These are phyloP conservation scores for Clonostachys byssicola DNA, from an alignment of 2,329 filamentous ascomycete species.

Conservation along the genomic window DNA sequence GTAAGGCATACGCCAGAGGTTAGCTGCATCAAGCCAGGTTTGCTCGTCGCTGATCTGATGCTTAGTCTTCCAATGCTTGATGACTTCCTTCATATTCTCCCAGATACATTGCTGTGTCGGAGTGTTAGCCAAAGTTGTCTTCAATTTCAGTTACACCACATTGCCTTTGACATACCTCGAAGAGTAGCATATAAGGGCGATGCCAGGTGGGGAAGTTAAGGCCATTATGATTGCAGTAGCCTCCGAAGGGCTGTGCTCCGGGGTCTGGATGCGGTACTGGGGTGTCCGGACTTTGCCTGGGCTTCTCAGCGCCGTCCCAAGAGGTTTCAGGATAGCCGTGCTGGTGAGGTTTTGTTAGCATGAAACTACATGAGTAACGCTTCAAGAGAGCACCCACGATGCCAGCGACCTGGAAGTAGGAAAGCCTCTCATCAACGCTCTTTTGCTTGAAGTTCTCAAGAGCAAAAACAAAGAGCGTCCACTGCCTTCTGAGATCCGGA, in stretches of 20 bases:
- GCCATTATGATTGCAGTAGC: conserved; percentile 58
- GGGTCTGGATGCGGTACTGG: neutral
- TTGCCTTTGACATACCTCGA: conserved; percentile 25
- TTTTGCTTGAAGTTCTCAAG: conserved; percentile 4
- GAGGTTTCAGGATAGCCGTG: too few species aligned
- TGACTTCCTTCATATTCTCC: conserved; percentile 2
- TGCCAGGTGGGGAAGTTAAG: conserved; percentile 64
- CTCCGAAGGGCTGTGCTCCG: conserved; percentile 20
- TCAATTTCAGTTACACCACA: too few species aligned
- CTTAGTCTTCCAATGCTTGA: neutral
- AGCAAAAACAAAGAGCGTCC: conserved; percentile 4
- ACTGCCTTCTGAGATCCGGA: conserved; percentile 1
- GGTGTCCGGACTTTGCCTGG: too few species aligned
- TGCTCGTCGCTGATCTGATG: neutral
- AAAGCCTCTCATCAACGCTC: conserved; percentile 4
- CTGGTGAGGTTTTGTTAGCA: too few species aligned
- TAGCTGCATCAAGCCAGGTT: conserved; percentile 15
- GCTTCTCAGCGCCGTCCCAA: too few species aligned
- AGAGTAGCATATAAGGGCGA: conserved; percentile 58
- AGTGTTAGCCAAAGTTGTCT: too few species aligned
- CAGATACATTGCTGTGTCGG: conserved; percentile 22
- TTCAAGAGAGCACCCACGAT: neutral
- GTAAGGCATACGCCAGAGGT: conserved; percentile 21
- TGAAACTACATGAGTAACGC: too few species aligned
- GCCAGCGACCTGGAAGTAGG: conserved; percentile 5